Conservation (phyloP, 805 yeast genomes). For the Pichia cabralensis region DNA sequence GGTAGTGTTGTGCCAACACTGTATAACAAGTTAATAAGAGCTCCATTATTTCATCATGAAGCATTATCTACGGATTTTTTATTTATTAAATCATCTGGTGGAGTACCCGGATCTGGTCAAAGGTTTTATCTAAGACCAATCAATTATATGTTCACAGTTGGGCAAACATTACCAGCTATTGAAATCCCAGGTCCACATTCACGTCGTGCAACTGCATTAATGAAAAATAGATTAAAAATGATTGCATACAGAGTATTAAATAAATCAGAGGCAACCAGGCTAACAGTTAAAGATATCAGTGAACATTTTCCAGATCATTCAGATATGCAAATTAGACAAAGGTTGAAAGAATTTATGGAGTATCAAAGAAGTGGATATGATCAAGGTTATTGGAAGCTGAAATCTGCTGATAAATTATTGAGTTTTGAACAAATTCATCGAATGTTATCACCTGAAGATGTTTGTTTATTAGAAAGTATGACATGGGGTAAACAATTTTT, state of each 20-base stretch:
- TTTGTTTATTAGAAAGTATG: slow-evolving; percentile 81
- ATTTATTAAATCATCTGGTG: slow-evolving; percentile 69
- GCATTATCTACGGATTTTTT: slow-evolving; percentile 70
- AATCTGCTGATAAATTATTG: slow-evolving; percentile 57
- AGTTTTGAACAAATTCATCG: slow-evolving; percentile 64
- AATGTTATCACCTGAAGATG: slow-evolving; percentile 91
- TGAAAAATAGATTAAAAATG: slow-evolving; percentile 87
- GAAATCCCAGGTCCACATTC: slow-evolving; percentile 98
- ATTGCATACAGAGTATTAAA: slow-evolving; percentile 83
- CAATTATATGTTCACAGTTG: slow-evolving; percentile 73
- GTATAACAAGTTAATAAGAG: slow-evolving; percentile 84
- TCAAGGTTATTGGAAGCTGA: slow-evolving; percentile 91
- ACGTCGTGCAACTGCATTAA: slow-evolving; percentile 86
- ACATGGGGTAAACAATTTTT: slow-evolving; percentile 83
- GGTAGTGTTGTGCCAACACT: slow-evolving; percentile 91
- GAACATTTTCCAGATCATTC: slow-evolving; percentile 93
- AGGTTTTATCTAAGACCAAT: slow-evolving; percentile 60
- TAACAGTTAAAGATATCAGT: slow-evolving; percentile 79
- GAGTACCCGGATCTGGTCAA: slow-evolving; percentile 56
- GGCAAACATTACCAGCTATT: slow-evolving; percentile 86
- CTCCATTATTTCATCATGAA: slow-evolving; percentile 89
- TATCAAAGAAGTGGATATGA: slow-evolving; percentile 90
- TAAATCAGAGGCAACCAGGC: slow-evolving; percentile 58
- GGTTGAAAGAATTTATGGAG: slow-evolving; percentile 95
- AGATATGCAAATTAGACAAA: slow-evolving; percentile 93